Base-by-base conservation (phyloP, 805 yeast genomes). In the Hanseniaspora thailandica region DNA sequence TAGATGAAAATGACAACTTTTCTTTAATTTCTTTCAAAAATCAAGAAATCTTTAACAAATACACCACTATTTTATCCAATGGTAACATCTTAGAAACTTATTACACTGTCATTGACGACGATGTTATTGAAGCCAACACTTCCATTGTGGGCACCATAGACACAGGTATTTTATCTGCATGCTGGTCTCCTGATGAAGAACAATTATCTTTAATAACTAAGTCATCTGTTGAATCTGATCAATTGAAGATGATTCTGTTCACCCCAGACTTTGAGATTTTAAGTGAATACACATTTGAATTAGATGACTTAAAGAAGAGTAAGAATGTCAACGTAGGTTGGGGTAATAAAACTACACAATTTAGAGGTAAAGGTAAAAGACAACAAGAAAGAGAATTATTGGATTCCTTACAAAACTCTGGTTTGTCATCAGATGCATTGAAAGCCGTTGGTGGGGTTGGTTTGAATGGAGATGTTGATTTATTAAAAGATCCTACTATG, bases 281-380 rank as follows among this genome's bases (percentile, higher is more conserved):
- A 23, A 69, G 78, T 10, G 97, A 90, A 62, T 73, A 73, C 54
- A 65, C 68, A 30, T 66, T 88, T 56, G 66, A 74, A 45, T 69
- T 76, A 0, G 75, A 74, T 8, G 98, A 93, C 64, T 72, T 89
- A 45, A 65, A 69, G 33, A 68, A 78, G 47, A 81, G 88, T 1
- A 82, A 81, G 59, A 96, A 93, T 63, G 96, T 93, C 35, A 82
- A 90, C 26, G 96, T 93, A 41, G 99, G 99, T 25, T 93, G 99
- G 99, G 99, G 99, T 63, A 85, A 84, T 57, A 82, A 83, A 59
- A 97, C 90, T 66, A 93, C 99, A 0, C 99, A 93, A 69, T 93
- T 93, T 67, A 81, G 84, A 67, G 99, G 99, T 49, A 82, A 77
- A 62, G 98, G 98, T 57, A 93, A 85, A 30, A 82, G 82, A 61